Evolutionary conservation across 2,329 filamentous ascomycete species (phyloP).

Genomic region (Pseudocercospora fuligena): DNA sequence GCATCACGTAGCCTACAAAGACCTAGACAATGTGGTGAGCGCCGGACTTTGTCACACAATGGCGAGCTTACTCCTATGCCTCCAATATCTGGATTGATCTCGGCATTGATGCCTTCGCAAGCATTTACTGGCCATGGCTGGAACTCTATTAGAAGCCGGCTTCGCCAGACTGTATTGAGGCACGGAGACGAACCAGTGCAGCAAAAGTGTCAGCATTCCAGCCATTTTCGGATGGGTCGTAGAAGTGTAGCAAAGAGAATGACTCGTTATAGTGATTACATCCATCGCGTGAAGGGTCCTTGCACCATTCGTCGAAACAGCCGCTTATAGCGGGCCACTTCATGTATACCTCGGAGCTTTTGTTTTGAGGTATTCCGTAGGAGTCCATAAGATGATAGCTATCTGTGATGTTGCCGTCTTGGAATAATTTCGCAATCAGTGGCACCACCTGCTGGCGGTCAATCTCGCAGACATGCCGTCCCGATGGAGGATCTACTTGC

Average conservation of each 20-base stretch:
- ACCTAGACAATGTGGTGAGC: constrained; percentile 8
- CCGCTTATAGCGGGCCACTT: background rate
- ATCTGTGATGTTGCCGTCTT: background rate
- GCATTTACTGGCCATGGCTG: background rate
- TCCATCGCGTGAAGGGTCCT: background rate
- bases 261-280: background rate
- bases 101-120: constrained; percentile 18
- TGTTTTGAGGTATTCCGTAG: background rate
- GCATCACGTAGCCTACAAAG: constrained; percentile 27
- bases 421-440: background rate
- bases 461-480: background rate
- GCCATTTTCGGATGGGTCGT: background rate
- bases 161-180: background rate
- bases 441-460: background rate
- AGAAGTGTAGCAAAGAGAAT: background rate
- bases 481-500: background rate
- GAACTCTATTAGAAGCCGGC: background rate
- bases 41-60: background rate
- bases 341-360: background rate
- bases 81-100: constrained; percentile 26
- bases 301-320: constrained; percentile 1
- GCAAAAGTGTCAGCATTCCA: background rate
- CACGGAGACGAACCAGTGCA: background rate
- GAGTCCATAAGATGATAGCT: background rate
- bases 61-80: constrained; percentile 21